Percentiles rank a stretch among this genome's conserved stretches.
Evolutionary conservation across 371 early-diverging fungal genomes (phyloP).

Genomic region (Haplosporangium sp.): DNA sequence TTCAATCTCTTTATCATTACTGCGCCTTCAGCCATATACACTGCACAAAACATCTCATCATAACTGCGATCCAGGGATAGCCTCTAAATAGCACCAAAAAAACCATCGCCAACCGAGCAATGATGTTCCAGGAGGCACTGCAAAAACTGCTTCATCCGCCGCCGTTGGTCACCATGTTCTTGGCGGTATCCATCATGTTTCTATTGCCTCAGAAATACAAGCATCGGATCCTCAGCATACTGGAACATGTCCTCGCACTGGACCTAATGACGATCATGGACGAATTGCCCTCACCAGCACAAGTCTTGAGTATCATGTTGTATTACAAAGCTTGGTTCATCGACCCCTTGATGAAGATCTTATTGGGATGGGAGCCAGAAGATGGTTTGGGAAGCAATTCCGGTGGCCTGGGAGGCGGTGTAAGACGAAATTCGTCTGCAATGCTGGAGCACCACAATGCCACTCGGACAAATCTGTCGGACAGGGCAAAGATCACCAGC

Average conservation of each 20-base stretch:
- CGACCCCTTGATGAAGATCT: slow-evolving; percentile 25
- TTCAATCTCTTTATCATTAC: too few relatives aligned
- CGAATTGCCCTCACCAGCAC: slow-evolving; percentile 12
- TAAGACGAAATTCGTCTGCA: not conserved
- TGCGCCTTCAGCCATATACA: too few relatives aligned
- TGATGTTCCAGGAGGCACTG: slow-evolving; percentile 37
- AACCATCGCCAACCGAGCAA: too few relatives aligned
- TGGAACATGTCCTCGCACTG: slow-evolving; percentile 18
- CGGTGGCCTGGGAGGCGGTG: not conserved
- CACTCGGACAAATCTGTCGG: slow-evolving; percentile 10
- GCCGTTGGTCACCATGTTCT: slow-evolving; percentile 21
- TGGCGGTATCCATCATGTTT: slow-evolving; percentile 23
- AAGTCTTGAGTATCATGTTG: slow-evolving; percentile 9
- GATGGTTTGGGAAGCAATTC: slow-evolving; percentile 1
- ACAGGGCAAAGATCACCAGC: slow-evolving; percentile 44
- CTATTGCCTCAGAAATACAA: slow-evolving; percentile 23
- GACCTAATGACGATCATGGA: slow-evolving; percentile 18
- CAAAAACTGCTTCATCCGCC: slow-evolving; percentile 36
- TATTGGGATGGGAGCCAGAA: slow-evolving; percentile 44
- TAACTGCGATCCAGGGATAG: too few relatives aligned
- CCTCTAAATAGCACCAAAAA: too few relatives aligned
- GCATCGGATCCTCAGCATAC: slow-evolving; percentile 11
- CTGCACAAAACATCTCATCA: too few relatives aligned
- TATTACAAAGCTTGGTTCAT: slow-evolving; percentile 12
- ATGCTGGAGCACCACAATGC: slow-evolving; percentile 25